Conservation (phyloP, 768 basidiomycete species). For the Trametes sanguinea region DNA sequence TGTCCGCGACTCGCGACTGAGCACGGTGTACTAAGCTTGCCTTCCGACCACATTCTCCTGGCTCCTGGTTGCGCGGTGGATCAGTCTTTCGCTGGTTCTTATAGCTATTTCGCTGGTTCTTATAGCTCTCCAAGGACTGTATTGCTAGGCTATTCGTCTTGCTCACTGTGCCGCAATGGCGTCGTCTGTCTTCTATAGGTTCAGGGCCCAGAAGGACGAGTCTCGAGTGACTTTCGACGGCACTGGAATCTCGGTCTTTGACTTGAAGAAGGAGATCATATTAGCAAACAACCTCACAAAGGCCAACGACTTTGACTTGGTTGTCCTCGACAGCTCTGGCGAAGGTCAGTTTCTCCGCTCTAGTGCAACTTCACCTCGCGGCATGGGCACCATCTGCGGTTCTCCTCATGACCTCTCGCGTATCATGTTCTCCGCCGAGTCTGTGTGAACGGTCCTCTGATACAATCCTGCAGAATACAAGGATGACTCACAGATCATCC, state of each 20-base stretch:
- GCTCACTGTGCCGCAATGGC: slow-evolving; percentile 52
- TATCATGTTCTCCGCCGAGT: neutral
- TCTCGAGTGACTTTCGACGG: slow-evolving; percentile 97
- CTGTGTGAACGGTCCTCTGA: neutral
- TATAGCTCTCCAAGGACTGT: too few relatives aligned
- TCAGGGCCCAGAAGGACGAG: slow-evolving; percentile 93
- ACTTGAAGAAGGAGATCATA: slow-evolving; percentile 98
- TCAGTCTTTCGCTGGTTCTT: too few relatives aligned
- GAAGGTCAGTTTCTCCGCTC: slow-evolving; percentile 63
- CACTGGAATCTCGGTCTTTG: slow-evolving; percentile 98
- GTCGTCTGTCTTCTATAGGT: slow-evolving; percentile 97
- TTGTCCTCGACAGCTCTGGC: slow-evolving; percentile 79
- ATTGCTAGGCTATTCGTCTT: neutral
- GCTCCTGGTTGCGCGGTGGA: too few relatives aligned
- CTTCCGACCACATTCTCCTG: too few relatives aligned
- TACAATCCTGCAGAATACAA: slow-evolving; percentile 65
- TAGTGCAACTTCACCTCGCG: too few relatives aligned
- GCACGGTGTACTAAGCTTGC: too few relatives aligned
- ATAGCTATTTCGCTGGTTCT: too few relatives aligned
- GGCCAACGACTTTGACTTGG: slow-evolving; percentile 95
- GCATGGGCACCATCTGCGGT: neutral
- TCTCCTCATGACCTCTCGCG: too few relatives aligned
- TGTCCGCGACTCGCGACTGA: too few relatives aligned
- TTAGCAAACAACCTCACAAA: slow-evolving; percentile 94
- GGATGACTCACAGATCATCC: slow-evolving; percentile 90